These are phyloP conservation scores for Agaricus sinodeliciosus DNA, from an alignment of 768 basidiomycete genomes.

Conservation along the genomic window DNA sequence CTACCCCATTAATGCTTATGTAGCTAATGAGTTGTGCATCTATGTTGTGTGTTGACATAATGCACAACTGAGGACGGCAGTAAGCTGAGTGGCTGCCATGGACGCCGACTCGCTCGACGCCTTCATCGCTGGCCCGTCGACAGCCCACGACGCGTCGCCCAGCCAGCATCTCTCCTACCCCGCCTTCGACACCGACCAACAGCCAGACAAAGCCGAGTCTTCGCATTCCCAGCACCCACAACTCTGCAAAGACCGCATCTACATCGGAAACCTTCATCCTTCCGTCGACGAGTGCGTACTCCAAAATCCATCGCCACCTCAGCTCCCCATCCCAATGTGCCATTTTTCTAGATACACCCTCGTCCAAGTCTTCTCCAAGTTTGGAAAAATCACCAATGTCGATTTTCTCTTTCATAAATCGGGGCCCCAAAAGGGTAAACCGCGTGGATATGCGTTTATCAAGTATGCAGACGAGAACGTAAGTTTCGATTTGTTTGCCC, in stretches of 20 bases:
- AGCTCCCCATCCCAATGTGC: neutral
- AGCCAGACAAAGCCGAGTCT: neutral
- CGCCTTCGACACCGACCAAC: neutral
- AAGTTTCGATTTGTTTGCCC: conserved; percentile 31
- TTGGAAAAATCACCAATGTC: conserved; percentile 86
- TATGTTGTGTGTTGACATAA: too few species aligned
- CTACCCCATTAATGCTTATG: conserved; percentile 14
- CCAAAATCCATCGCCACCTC: neutral
- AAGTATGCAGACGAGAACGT: conserved; percentile 80
- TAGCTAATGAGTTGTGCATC: too few species aligned
- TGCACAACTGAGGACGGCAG: too few species aligned
- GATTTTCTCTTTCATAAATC: conserved; percentile 96
- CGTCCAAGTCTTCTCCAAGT: conserved; percentile 85
- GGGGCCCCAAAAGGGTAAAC: conserved; percentile 84
- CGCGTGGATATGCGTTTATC: conserved; percentile 92
- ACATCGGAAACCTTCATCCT: conserved; percentile 84
- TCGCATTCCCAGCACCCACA: neutral
- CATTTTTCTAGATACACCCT: conserved; percentile 63
- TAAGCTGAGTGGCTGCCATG: neutral
- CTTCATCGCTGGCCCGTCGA: conserved; percentile 2
- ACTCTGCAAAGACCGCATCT: conserved; percentile 68
- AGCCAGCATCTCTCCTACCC: conserved; percentile 8
- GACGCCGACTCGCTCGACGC: conserved; percentile 6
- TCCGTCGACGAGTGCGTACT: conserved; percentile 75
- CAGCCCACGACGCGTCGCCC: neutral